Evolutionary conservation across 169 alveolate species (phyloP).

Genomic region (Fabrea salina): DNA sequence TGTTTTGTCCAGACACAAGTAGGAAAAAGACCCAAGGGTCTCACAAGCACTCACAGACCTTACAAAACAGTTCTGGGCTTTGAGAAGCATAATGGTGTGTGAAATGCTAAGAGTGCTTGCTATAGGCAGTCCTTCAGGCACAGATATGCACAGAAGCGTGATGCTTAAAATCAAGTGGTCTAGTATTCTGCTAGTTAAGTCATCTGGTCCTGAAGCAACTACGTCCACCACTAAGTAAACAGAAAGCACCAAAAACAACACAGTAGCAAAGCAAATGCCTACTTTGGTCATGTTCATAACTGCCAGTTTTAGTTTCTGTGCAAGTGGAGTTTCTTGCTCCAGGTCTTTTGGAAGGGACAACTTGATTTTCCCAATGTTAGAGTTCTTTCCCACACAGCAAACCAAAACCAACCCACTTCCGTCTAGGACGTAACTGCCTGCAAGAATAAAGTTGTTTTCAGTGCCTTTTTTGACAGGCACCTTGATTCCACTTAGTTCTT

Average conservation of each 20-base stretch:
- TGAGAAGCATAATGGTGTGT: not conserved
- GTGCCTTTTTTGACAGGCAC: constrained; percentile 42
- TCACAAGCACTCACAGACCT: not conserved
- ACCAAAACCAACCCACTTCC: constrained; percentile 74
- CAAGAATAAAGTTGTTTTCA: constrained; percentile 31
- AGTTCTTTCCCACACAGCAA: constrained; percentile 65
- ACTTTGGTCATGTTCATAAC: constrained; percentile 66
- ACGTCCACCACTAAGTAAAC: not conserved
- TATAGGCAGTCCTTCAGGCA: not conserved
- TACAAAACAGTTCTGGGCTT: not conserved
- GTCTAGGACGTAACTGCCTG: constrained; percentile 52
- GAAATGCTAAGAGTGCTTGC: not conserved
- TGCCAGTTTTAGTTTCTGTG: constrained; percentile 63
- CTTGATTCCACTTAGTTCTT: constrained; percentile 75
- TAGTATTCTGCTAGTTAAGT: too few relatives aligned
- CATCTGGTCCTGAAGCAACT: too few relatives aligned
- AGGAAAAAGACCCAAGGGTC: not conserved
- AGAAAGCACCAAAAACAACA: constrained; percentile 51
- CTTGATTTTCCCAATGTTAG: constrained; percentile 65
- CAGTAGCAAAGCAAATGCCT: constrained; percentile 73
- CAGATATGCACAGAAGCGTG: not conserved
- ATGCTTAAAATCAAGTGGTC: too few relatives aligned
- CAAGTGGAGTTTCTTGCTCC: constrained; percentile 63
- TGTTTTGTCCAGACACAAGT: not conserved
- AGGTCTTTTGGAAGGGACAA: constrained; percentile 46